Percentiles rank a stretch among this genome's conserved stretches.
Conservation (phyloP, 1,284 basidiomycete genomes). For the Cryptococcus wingfieldii region DNA sequence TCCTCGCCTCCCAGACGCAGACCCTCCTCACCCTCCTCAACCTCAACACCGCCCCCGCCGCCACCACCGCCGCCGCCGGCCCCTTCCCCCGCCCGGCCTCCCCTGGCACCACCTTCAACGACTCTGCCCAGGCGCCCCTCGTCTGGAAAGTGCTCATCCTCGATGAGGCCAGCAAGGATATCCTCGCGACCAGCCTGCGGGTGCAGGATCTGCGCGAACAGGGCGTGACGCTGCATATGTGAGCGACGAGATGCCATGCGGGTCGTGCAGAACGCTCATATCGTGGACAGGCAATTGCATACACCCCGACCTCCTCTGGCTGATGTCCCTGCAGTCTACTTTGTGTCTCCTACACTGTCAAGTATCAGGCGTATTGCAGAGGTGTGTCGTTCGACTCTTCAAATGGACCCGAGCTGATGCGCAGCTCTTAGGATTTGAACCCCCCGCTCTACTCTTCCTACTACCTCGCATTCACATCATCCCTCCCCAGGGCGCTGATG, state of each 20-base stretch:
- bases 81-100: constrained; percentile 39
- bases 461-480: constrained; percentile 92
- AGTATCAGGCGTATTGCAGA: constrained; percentile 87
- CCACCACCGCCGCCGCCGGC: constrained; percentile 21
- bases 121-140: constrained; percentile 59
- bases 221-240: constrained; percentile 97
- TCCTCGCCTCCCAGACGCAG: constrained; percentile 51
- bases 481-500: constrained; percentile 76
- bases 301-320: constrained; percentile 80
- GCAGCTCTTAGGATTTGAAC: constrained; percentile 56
- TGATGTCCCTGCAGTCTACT: constrained; percentile 97
- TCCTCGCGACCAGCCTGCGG: constrained; percentile 87
- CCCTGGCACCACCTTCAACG: constrained; percentile 33
- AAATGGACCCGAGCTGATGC: not conserved
- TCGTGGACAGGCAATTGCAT: constrained; percentile 71
- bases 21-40: constrained; percentile 53
- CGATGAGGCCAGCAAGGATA: constrained; percentile 93
- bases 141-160: constrained; percentile 97
- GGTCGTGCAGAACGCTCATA: not conserved
- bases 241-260: constrained; percentile 33
- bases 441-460: constrained; percentile 86
- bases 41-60: constrained; percentile 47
- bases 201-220: constrained; percentile 95
- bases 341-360: constrained; percentile 81
- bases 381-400: constrained; percentile 49